Conservation (phyloP, 2,329 filamentous ascomycete genomes). For the Colletotrichum orchidophilum region DNA sequence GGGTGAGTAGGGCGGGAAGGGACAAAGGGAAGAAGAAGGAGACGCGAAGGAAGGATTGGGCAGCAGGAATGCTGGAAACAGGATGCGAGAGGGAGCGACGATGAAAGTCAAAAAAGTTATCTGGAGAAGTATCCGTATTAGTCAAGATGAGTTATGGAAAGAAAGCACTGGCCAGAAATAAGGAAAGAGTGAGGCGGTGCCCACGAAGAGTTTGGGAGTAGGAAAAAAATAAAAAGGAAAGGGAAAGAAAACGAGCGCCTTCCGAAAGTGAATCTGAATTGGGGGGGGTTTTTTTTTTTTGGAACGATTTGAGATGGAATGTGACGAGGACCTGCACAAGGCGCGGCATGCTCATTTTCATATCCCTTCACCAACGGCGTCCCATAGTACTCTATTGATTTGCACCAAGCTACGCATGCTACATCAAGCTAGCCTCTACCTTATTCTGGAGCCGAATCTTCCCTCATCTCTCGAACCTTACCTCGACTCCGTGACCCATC, state of each 20-base stretch:
- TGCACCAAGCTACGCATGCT: background rate
- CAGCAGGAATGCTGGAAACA: constrained; percentile 12
- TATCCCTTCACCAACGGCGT: background rate
- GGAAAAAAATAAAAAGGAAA: background rate
- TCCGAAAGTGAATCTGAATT: constrained; percentile 1
- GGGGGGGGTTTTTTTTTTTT: background rate
- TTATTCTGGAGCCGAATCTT: background rate
- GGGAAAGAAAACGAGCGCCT: background rate
- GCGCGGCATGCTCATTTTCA: background rate
- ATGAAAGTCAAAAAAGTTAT: constrained; percentile 12
- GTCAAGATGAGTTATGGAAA: constrained; percentile 11
- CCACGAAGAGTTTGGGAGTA: background rate
- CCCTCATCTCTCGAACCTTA: background rate
- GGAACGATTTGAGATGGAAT: constrained; percentile 1
- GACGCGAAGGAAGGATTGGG: background rate
- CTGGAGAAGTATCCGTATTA: background rate
- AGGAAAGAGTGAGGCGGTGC: constrained; percentile 1
- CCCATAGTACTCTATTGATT: background rate
- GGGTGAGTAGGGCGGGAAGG: background rate
- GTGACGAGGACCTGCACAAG: constrained; percentile 21
- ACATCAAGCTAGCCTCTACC: background rate
- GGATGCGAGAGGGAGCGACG: constrained; percentile 16
- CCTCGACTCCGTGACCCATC: constrained; percentile 11
- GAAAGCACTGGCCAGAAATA: constrained; percentile 17
- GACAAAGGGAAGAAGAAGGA: background rate